A percentile compares a stretch with the other conserved stretches of the same genome.
phyloP scores from a whole-genome alignment of 2,329 filamentous ascomycete genomes.

The Monilinia polystroma region DNA sequence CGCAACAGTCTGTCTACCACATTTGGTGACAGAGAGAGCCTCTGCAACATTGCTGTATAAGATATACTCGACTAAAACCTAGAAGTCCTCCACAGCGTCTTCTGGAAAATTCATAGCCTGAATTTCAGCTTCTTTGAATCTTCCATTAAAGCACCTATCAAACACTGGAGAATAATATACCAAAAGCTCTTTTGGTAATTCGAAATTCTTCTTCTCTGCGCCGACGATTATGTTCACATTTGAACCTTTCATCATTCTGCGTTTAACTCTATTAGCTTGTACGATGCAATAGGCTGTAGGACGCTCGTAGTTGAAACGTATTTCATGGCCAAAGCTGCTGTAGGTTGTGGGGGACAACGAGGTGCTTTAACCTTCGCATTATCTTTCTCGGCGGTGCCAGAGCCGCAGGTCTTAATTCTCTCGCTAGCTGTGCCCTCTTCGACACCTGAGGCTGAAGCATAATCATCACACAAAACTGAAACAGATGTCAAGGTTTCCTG shows the following conservation, averaged over 20 bases:
- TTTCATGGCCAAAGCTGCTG: not conserved
- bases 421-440: not conserved
- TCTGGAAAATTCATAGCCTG: too few relatives aligned
- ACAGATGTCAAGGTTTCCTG: too few relatives aligned
- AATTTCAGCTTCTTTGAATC: too few relatives aligned
- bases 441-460: not conserved
- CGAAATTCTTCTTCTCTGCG: too few relatives aligned
- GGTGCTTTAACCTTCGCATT: not conserved
- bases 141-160: too few relatives aligned
- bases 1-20: too few relatives aligned
- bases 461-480: not conserved
- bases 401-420: not conserved
- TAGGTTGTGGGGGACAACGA: not conserved
- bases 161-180: too few relatives aligned
- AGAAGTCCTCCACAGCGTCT: too few relatives aligned
- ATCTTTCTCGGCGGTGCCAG: not conserved
- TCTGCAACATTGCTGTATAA: too few relatives aligned
- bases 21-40: not conserved
- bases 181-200: too few relatives aligned
- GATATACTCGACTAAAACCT: too few relatives aligned
- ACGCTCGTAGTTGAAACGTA: not conserved
- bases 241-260: slow-evolving; percentile 11
- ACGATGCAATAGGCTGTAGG: too few relatives aligned
- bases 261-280: not conserved
- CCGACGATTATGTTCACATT: slow-evolving; percentile 21